Base-by-base conservation (phyloP, 139 green algal species). In the Coelastrella sp. region DNA sequence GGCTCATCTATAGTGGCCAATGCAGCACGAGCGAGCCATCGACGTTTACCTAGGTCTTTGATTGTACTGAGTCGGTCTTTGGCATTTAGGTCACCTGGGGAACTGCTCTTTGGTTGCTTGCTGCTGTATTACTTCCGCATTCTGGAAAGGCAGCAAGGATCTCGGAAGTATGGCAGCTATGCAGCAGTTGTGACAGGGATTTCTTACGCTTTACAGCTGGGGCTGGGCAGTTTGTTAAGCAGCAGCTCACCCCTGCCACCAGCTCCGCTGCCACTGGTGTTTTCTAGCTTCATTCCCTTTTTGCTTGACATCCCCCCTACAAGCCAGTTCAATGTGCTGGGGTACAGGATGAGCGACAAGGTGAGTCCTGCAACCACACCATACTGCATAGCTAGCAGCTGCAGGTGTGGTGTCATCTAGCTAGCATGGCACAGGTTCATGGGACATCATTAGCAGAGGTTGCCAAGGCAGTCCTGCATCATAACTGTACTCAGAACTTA, bases 281-380 rank as follows among this genome's bases (percentile, higher is more conserved):
- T 97, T 89, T 93, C 94, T 8, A 92, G 72, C 58, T 93, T 97
- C 49, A 83, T 95, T 15, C 90, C 92, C 27, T 97, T 94, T 81
- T 78, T 90, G 73, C 78, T 95, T 19, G 92, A 96, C 75, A 92
- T 97, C 35, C 95, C 95, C 6, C 60, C 90, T 65, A 79, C 92
- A 19, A 86, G 78, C 73, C 87, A 90, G 65, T 95, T 97, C 85
- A 81, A 27, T n/a, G 76, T 97, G 22, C 91, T 96, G 66, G 95
- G 95, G 19, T 84, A 93, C 24, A 84, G 75, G 25, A 80, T 96
- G 60, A 96, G 90, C 25, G 95, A 97, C 87, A 97, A 97, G 92
- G 94, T 95, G 78, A 66, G 82, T 83, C 12, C 24, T 61, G 7
- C 63, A 72, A 14, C 12, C 12, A 22, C 12, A 14, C 4, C 12